These are phyloP conservation scores for Hortiboletus flavorubellus DNA, from an alignment of 768 basidiomycete species.

Conservation along the genomic window DNA sequence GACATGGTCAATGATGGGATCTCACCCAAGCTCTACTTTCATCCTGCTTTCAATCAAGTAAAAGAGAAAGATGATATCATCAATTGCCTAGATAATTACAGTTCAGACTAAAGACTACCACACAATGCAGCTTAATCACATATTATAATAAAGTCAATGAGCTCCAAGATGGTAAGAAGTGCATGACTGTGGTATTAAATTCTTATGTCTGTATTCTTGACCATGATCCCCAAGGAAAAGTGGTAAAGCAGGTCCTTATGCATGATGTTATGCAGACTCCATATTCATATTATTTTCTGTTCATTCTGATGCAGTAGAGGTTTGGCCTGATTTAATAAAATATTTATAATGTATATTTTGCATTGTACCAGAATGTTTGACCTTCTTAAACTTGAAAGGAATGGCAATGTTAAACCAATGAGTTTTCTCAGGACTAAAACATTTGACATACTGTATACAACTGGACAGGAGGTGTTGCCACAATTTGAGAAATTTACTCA, in stretches of 20 bases:
- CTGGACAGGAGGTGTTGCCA: conserved; percentile 5
- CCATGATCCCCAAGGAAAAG: conserved; percentile 28
- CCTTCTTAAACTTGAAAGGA: conserved; percentile 10
- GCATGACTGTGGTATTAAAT: conserved; percentile 22
- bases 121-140: too few species aligned
- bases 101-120: neutral
- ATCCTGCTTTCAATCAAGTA: neutral
- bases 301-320: conserved; percentile 6
- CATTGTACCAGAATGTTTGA: neutral
- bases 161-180: neutral
- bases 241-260: conserved; percentile 24
- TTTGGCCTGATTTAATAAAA: neutral
- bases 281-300: conserved; percentile 27
- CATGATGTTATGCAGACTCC: conserved; percentile 28
- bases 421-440: accelerated
- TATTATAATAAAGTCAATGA: conserved; percentile 3
- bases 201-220: conserved; percentile 24
- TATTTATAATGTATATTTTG: neutral
- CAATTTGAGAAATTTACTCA: neutral
- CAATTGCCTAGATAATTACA: neutral
- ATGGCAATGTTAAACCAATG: conserved; percentile 12
- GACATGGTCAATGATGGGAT: too few species aligned
- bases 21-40: too few species aligned
- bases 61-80: conserved; percentile 7
- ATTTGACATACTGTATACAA: neutral